Conservation (phyloP, 2,329 filamentous ascomycete genomes). For the Talaromyces sp. region DNA sequence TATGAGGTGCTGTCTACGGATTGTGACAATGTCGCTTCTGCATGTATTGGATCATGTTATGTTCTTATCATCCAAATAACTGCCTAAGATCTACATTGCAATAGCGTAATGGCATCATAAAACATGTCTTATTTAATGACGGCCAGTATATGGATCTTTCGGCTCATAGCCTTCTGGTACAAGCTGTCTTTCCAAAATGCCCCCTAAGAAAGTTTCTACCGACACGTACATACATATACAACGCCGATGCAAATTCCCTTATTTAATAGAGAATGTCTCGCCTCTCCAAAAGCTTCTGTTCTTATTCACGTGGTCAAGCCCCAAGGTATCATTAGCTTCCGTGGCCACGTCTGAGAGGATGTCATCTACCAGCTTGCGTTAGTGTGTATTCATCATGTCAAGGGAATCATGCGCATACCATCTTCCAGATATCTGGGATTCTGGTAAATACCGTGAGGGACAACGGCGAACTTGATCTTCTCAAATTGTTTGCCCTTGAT, state of each 20-base stretch:
- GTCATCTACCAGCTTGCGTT: constrained; percentile 35
- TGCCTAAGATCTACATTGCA: neutral
- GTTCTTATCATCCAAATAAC: neutral
- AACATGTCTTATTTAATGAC: neutral
- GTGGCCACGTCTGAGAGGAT: constrained; percentile 60
- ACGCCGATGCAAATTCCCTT: constrained; percentile 22
- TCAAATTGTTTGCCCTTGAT: constrained; percentile 98
- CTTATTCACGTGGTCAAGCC: constrained; percentile 63
- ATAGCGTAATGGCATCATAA: neutral
- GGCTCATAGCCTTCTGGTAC: neutral
- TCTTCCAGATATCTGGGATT: constrained; percentile 82
- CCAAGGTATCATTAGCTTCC: constrained; percentile 73
- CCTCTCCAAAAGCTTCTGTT: constrained; percentile 58
- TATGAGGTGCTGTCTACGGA: neutral
- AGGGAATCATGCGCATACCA: constrained; percentile 56
- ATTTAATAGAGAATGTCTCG: constrained; percentile 64
- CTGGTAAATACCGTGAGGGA: constrained; percentile 67
- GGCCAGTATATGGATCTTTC: neutral
- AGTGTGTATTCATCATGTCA: neutral
- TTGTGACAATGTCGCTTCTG: neutral
- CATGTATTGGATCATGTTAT: neutral
- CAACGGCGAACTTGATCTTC: constrained; percentile 92
- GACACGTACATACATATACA: constrained; percentile 5
- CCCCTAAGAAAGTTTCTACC: neutral
- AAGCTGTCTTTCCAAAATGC: neutral